Percentiles rank a stretch among this genome's conserved stretches.
phyloP scores from a whole-genome alignment of 2,329 filamentous ascomycete genomes.

The Calonectria crousiana region DNA sequence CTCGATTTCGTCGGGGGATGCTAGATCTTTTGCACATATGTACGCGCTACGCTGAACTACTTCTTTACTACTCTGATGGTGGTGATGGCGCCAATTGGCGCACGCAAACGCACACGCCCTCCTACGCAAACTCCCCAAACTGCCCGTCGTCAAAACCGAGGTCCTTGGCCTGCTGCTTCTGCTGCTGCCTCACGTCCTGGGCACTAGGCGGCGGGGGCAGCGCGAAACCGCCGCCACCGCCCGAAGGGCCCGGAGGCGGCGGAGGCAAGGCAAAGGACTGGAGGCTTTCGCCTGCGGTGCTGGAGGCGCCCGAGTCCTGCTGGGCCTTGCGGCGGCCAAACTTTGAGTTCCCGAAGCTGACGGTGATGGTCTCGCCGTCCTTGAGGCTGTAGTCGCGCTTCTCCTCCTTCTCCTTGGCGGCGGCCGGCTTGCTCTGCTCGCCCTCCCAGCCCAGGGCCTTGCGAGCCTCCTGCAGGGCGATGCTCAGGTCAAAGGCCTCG shows the following conservation, averaged over 20 bases:
- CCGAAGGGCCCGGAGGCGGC: slow-evolving; percentile 64
- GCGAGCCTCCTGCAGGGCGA: slow-evolving; percentile 82
- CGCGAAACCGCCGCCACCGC: slow-evolving; percentile 58
- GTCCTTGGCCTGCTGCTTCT: slow-evolving; percentile 70
- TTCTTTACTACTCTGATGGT: slow-evolving; percentile 4
- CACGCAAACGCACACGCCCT: background rate
- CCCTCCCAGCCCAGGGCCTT: slow-evolving; percentile 74
- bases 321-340: slow-evolving; percentile 62
- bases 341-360: slow-evolving; percentile 74
- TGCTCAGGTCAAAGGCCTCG: slow-evolving; percentile 88
- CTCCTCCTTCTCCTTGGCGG: slow-evolving; percentile 52
- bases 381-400: slow-evolving; percentile 82
- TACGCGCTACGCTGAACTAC: slow-evolving; percentile 21
- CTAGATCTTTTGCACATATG: slow-evolving; percentile 18
- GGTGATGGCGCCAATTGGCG: background rate
- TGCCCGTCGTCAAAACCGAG: slow-evolving; percentile 89
- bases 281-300: slow-evolving; percentile 48
- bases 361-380: slow-evolving; percentile 89
- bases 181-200: slow-evolving; percentile 68
- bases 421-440: slow-evolving; percentile 50
- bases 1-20: slow-evolving; percentile 8
- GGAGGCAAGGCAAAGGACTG: slow-evolving; percentile 80
- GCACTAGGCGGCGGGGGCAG: slow-evolving; percentile 77
- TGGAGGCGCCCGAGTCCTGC: slow-evolving; percentile 38
- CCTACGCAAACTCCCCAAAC: slow-evolving; percentile 82